Conservation (phyloP, 177 flowering plant genomes). For the Vitis hybrid region DNA sequence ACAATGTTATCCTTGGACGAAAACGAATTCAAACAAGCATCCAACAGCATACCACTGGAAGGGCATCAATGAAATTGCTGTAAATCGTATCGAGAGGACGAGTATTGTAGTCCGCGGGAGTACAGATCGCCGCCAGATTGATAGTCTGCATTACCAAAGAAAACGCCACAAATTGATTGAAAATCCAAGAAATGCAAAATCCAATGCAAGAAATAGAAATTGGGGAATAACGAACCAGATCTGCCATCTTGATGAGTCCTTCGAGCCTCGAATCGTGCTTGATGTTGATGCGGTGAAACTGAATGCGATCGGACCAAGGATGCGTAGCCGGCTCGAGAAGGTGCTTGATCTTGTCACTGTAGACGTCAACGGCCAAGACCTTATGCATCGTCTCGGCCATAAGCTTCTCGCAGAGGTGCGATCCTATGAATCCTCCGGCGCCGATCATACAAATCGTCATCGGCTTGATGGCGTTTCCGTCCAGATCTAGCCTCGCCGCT, state of each 20-base stretch:
- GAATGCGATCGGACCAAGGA: conserved; percentile 74
- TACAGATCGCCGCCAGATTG: conserved; percentile 98
- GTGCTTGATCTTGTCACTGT: conserved; percentile 94
- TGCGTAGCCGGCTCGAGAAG: conserved; percentile 59
- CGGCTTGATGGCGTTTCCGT: conserved; percentile 74
- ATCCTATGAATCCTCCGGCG: conserved; percentile 98
- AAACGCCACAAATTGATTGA: conserved; percentile 4
- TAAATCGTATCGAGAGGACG: conserved; percentile 95
- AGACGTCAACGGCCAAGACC: conserved; percentile 88
- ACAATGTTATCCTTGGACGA: conserved; percentile 3
- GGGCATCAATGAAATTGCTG: conserved; percentile 98
- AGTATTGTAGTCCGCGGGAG: conserved; percentile 98
- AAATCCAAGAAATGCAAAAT: conserved; percentile 8
- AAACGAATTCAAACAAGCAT: neutral
- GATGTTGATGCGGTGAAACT: conserved; percentile 92
- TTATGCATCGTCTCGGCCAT: conserved; percentile 82
- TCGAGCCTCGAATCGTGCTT: conserved; percentile 96
- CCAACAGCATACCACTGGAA: conserved; percentile 73
- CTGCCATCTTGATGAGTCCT: conserved; percentile 93
- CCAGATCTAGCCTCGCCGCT: conserved; percentile 70
- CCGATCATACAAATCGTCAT: conserved; percentile 96
- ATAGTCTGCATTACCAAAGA: conserved; percentile 52
- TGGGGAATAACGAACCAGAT: conserved; percentile 57
- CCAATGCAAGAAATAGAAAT: neutral
- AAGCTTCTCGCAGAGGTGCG: conserved; percentile 95